These are phyloP conservation scores for Fusarium sp. DNA, from an alignment of 2,329 filamentous ascomycete species.

Conservation along the genomic window DNA sequence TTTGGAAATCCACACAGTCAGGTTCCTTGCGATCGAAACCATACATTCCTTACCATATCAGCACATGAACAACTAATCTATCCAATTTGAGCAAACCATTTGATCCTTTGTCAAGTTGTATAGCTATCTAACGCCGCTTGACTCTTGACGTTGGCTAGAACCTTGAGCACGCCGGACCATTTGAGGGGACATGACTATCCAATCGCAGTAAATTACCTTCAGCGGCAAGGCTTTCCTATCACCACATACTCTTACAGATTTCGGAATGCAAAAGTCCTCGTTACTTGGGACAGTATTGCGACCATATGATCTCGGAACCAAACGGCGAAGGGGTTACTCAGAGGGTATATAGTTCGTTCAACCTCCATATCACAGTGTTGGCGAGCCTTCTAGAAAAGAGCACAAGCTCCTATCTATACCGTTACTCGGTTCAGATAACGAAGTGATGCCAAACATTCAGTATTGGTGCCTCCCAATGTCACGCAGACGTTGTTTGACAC, in stretches of 20 bases:
- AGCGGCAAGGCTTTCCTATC: background rate
- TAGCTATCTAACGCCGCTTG: background rate
- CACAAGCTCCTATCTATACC: background rate
- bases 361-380: background rate
- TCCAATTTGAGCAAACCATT: background rate
- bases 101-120: background rate
- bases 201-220: background rate
- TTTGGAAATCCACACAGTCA: background rate
- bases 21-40: background rate
- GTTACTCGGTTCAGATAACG: background rate
- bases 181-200: background rate
- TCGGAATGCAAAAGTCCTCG: background rate
- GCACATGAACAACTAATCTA: background rate
- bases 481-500: background rate
- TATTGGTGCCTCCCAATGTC: background rate
- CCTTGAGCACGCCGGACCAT: background rate
- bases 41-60: background rate
- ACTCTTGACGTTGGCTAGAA: background rate
- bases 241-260: background rate
- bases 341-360: background rate
- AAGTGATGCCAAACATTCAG: conserved; percentile 1
- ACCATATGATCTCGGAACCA: background rate
- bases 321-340: background rate
- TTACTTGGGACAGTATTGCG: background rate
- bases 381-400: background rate